Percentiles rank a stretch among this genome's conserved stretches.
These are phyloP conservation scores for Kazachstania bromeliacearum DNA, from an alignment of 805 yeast genomes.

Conservation along the genomic window DNA sequence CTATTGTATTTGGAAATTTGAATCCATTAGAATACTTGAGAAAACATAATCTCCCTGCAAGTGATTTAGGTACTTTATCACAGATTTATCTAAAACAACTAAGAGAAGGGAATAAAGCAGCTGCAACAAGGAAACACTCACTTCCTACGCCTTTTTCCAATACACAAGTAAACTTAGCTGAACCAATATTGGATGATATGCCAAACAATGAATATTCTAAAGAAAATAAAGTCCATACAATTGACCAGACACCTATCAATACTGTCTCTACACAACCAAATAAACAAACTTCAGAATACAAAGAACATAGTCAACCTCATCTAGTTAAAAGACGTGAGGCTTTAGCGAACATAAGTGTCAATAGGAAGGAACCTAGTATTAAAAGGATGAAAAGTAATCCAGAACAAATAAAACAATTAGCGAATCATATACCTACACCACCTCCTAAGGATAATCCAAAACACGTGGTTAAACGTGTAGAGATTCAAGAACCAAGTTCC, in stretches of 20 bases:
- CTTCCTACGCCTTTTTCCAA: too few species aligned
- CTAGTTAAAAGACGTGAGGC: slow-evolving; percentile 18
- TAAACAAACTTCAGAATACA: too few species aligned
- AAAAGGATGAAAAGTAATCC: slow-evolving; percentile 7
- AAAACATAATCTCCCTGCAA: slow-evolving; percentile 30
- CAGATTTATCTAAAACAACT: slow-evolving; percentile 32
- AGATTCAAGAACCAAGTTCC: slow-evolving; percentile 4
- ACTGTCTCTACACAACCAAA: too few species aligned
- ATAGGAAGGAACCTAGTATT: slow-evolving; percentile 8
- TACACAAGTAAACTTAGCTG: not conserved
- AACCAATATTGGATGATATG: not conserved
- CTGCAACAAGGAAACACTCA: slow-evolving; percentile 21
- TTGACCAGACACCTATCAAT: not conserved
- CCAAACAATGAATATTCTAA: not conserved
- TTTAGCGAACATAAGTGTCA: slow-evolving; percentile 21
- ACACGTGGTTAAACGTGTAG: slow-evolving; percentile 1
- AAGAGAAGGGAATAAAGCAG: slow-evolving; percentile 26
- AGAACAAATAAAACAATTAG: not conserved
- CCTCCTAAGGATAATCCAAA: not conserved
- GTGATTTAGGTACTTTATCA: slow-evolving; percentile 31
- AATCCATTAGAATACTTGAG: slow-evolving; percentile 35
- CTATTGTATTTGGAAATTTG: slow-evolving; percentile 30
- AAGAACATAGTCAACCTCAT: not conserved
- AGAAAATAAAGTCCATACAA: not conserved
- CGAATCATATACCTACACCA: not conserved